Base-by-base conservation (phyloP, 306 rosid genomes). In the Sophora flavescens region DNA sequence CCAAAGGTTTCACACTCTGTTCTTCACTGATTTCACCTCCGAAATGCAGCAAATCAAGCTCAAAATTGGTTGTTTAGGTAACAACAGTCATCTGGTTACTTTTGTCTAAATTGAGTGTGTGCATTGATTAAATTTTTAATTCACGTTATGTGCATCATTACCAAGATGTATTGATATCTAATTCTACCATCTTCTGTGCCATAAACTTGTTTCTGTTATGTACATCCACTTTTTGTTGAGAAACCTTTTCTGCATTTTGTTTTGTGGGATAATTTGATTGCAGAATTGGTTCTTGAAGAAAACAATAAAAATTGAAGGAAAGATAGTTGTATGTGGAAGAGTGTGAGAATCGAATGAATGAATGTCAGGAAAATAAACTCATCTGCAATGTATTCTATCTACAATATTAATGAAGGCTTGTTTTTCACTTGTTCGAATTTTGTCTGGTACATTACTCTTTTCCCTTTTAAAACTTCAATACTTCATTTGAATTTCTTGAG, bases 11-110 rank as follows among this genome's bases (percentile, higher is more conserved):
- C 22, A 22, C 22, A 1, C 22, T 22, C 22, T 22, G 22, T 22
- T 22, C 22, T 22, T 28, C 68, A 2, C 53, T 60, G 78, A 41
- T 17, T 71, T 75, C 75, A n/a, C 57, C 47, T 68, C 78, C 70
- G 79, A 88, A 75, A 72, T 88, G 79, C 78, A 77, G 67, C 79
- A 82, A 63, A 65, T 84, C 80, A 90, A 88, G 81, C 84, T 78
- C 83, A 87, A 61, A 83, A 87, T 93, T 83, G 78, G 88, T 72
- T 87, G 66, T 38, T 87, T 93, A 84, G 97, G 97, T 90, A 42
- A 9, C 22, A 22, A 6, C 78, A n/a, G 15, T 68, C 67, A 0
- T 44, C 48, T 52, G 52, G 41, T 68, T 22, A 22, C 22, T 22
- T 28, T 33, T 18, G 22, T 38, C 32, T 5, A n/a, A 53, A 36